Conservation (phyloP, 106 monocot species). For the Dactylorhiza incarnata region DNA sequence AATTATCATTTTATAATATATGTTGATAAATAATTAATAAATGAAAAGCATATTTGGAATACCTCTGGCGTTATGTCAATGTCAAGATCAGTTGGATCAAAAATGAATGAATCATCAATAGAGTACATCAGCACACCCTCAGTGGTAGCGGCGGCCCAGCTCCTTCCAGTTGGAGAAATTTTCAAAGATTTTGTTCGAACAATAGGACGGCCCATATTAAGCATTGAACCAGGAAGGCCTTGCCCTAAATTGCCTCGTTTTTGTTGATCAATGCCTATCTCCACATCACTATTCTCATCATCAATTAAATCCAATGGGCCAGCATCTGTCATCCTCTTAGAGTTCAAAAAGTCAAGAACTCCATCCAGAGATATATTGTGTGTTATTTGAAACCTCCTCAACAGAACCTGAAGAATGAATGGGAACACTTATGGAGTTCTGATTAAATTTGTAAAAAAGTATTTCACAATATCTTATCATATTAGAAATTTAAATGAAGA, state of each 20-base stretch:
- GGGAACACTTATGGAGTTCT: background rate
- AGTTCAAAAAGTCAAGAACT: conserved; percentile 91
- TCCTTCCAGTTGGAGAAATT: conserved; percentile 94
- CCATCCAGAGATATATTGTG: conserved; percentile 86
- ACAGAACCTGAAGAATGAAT: conserved; percentile 48
- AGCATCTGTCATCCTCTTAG: conserved; percentile 91
- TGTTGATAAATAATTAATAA: background rate
- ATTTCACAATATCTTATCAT: background rate
- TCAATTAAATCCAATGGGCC: conserved; percentile 94
- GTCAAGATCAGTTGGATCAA: conserved; percentile 96
- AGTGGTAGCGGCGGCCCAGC: conserved; percentile 95
- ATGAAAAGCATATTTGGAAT: conserved; percentile 1
- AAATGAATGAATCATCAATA: conserved; percentile 81
- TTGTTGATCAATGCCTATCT: conserved; percentile 74
- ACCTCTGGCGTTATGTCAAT: conserved; percentile 97
- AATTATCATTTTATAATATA: background rate
- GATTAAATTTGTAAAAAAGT: background rate
- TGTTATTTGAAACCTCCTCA: conserved; percentile 89
- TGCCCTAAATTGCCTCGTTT: conserved; percentile 42
- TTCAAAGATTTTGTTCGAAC: conserved; percentile 77
- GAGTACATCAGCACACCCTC: conserved; percentile 94
- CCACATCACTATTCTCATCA: conserved; percentile 73
- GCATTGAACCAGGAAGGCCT: conserved; percentile 65
- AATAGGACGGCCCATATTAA: conserved; percentile 68
- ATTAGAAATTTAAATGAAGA: conserved; percentile 4